Percentiles rank a stretch among this genome's conserved stretches.
Evolutionary conservation across 495 filamentous ascomycete species (phyloP).

Genomic region (Talaromyces adpressus): DNA sequence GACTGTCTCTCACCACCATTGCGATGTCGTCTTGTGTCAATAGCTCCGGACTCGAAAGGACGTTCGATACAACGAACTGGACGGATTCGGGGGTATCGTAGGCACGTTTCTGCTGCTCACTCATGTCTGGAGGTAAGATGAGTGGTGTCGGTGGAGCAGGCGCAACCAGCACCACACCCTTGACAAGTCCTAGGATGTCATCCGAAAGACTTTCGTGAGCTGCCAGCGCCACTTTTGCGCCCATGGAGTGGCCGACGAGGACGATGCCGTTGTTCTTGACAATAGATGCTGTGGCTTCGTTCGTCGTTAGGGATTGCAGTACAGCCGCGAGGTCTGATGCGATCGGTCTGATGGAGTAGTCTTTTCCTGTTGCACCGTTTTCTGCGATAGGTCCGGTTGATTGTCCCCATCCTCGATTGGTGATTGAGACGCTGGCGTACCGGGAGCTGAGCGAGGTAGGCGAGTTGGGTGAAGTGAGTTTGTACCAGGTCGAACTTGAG

Average conservation of each 20-base stretch:
- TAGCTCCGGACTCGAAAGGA: conserved; percentile 20
- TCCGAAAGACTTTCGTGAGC: conserved; percentile 13
- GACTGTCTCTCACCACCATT: conserved; percentile 22
- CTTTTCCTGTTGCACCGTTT: neutral
- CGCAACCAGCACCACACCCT: conserved; percentile 29
- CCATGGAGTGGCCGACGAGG: conserved; percentile 37
- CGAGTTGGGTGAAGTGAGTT: conserved; percentile 19
- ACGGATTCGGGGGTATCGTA: conserved; percentile 15
- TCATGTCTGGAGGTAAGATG: conserved; percentile 26
- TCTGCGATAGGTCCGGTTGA: conserved; percentile 24
- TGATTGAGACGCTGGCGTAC: conserved; percentile 23
- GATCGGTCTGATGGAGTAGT: conserved; percentile 21
- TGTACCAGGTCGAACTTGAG: conserved; percentile 28
- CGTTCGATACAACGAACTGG: conserved; percentile 24
- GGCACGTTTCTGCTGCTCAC: conserved; percentile 25
- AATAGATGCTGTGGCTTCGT: conserved; percentile 7
- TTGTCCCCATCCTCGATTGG: conserved; percentile 34
- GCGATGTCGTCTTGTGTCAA: conserved; percentile 16
- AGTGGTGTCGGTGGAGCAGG: conserved; percentile 29
- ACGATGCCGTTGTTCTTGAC: conserved; percentile 18
- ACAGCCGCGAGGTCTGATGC: conserved; percentile 24
- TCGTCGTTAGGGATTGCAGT: conserved; percentile 14
- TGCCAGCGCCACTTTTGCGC: conserved; percentile 32
- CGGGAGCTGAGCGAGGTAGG: conserved; percentile 10
- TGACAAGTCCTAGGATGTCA: conserved; percentile 11